These are phyloP conservation scores for Saccharomycopsis synnaedendra DNA, from an alignment of 805 yeast genomes.

Conservation along the genomic window DNA sequence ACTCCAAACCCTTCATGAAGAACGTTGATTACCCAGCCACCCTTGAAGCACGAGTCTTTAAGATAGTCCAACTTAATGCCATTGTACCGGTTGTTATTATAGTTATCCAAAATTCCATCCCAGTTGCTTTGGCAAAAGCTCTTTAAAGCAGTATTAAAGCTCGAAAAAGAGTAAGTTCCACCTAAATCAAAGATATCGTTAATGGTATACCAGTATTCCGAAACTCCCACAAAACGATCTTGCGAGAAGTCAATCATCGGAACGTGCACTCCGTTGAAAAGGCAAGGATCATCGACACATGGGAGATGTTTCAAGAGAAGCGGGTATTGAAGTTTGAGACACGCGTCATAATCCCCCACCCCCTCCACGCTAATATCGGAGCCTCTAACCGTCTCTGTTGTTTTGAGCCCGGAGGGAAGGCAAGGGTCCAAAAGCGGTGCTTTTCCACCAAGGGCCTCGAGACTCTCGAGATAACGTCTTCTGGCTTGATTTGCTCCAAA, in stretches of 20 bases:
- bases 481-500: conserved; percentile 96
- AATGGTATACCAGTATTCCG: conserved; percentile 97
- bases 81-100: conserved; percentile 44
- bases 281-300: conserved; percentile 79
- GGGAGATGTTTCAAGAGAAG: conserved; percentile 68
- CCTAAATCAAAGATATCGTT: conserved; percentile 83
- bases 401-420: conserved; percentile 50
- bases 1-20: conserved; percentile 87
- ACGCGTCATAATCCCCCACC: conserved; percentile 65
- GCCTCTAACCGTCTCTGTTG: conserved; percentile 31
- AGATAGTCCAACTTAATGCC: conserved; percentile 45
- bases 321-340: conserved; percentile 65
- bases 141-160: conserved; percentile 54
- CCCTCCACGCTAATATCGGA: conserved; percentile 47
- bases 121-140: conserved; percentile 72
- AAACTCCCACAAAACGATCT: conserved; percentile 84
- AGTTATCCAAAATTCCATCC: conserved; percentile 38
- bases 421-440: conserved; percentile 58
- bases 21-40: conserved; percentile 85
- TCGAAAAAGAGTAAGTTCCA: conserved; percentile 72
- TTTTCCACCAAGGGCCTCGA: conserved; percentile 31
- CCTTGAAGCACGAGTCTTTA: conserved; percentile 80
- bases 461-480: conserved; percentile 45
- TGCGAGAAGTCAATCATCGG: conserved; percentile 72
- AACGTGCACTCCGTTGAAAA: conserved; percentile 92